Base-by-base conservation (phyloP, 1,284 basidiomycete species). In the Gomphus sp. region DNA sequence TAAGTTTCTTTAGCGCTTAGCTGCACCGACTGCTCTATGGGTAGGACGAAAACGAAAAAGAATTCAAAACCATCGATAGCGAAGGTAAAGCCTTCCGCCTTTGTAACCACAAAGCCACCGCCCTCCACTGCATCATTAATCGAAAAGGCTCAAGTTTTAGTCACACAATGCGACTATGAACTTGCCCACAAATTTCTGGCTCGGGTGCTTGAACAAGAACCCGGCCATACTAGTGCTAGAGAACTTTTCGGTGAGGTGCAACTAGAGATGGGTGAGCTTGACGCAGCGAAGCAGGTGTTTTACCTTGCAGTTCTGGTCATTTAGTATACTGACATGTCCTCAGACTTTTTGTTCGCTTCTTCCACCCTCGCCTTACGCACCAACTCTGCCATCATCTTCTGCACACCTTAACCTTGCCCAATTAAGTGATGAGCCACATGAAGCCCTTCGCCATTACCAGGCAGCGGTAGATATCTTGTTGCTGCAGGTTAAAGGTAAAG, bases 381-480 rank as follows among this genome's bases (percentile, higher is more conserved):
- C 82, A 37, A 69, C 73, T 31, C 72, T 79, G 31, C 79, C 89
- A n/a, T 88, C 90, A 0, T 81, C 91, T 3, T 89, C 91, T 28
- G 89, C 91, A 6, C 84, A 95, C 72, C 78, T 97, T 0, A 96
- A 97, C 71, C 85, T 98, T 34, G 94, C 93, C 0, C 94, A 97
- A 69, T 77, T 93, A 18, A 84, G 81, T 61, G 85, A 87, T 43
- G 85, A 93, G 51, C 91, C 93, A 1, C 80, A 83, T 61, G 72
- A 79, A 56, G 90, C 93, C 2, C 73, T 97, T n/a, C 72, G 80
- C 18, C 84, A 94, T 69, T 97, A 93, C 69, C 82, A 87, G 66
- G 78, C 84, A 14, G 93, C 93, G 4, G 82, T 93, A 36, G 83
- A 87, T 61, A 81, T 93, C 60, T 73, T 96, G 28, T 78, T 80